Percentiles rank a stretch among this genome's conserved stretches.
phyloP scores from a whole-genome alignment of 2,329 filamentous ascomycete species.

The Colletotrichum orbiculare region DNA sequence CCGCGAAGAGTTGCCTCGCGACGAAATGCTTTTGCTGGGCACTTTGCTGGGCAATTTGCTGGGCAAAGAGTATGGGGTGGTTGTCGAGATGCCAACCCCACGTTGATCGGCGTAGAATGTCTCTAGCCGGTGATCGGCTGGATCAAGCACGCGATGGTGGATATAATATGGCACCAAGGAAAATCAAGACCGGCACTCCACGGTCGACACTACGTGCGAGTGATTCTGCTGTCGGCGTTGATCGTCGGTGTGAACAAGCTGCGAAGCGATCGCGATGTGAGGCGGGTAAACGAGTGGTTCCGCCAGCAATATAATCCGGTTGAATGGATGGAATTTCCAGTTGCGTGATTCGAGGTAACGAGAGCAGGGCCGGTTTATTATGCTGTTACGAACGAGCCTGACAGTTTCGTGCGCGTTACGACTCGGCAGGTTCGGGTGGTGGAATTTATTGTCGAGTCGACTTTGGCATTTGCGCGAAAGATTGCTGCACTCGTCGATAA shows the following conservation, averaged over 20 bases:
- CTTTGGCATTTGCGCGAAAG: too few species aligned
- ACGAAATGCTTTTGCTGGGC: not conserved
- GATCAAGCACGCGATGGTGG: slow-evolving; percentile 32
- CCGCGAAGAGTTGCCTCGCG: slow-evolving; percentile 1
- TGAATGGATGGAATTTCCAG: not conserved
- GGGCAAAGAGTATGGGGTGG: not conserved
- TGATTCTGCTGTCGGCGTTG: not conserved
- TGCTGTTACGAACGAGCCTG: too few species aligned
- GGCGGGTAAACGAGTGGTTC: slow-evolving; percentile 29
- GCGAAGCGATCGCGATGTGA: not conserved
- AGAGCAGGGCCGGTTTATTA: too few species aligned
- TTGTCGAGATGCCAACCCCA: slow-evolving; percentile 21
- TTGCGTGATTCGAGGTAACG: not conserved
- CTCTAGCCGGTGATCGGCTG: slow-evolving; percentile 29
- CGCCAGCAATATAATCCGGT: not conserved
- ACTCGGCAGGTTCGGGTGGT: too few species aligned
- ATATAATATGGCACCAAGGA: slow-evolving; percentile 32
- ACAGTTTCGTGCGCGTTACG: too few species aligned
- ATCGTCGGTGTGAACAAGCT: not conserved
- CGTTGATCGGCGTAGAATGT: slow-evolving; percentile 33
- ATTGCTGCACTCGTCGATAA: not conserved
- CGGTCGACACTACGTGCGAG: not conserved
- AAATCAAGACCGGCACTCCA: slow-evolving; percentile 28
- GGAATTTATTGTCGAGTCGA: too few species aligned
- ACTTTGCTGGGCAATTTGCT: not conserved